Base-by-base conservation (phyloP, 495 filamentous ascomycete species). In the Penicillium taxi region DNA sequence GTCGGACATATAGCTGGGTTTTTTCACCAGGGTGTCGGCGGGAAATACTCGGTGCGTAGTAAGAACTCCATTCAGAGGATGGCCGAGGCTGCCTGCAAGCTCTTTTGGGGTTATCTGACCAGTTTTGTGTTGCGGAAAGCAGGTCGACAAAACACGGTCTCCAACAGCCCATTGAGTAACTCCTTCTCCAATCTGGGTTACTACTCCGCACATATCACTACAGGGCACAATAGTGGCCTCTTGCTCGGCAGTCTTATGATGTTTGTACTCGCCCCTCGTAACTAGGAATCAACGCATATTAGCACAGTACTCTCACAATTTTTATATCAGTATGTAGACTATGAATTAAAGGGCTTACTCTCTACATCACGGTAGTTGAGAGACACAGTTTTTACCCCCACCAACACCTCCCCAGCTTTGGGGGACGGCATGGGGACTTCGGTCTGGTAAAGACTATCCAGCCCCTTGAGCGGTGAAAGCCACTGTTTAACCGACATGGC, bases 131-230 rank as follows among this genome's bases (percentile, higher is more conserved):
- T 64, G 71, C 47, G 86, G 82, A 52, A 85, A 79, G 70, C 88
- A 89, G 9, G 86, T 77, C 0, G 82, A 85, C 12, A 77, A 50
- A 11, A 91, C 84, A 25, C 75, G 75, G 58, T 86, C 81, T 23
- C 86, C 86, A 20, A 65, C 63, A 42, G 73, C 61, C 70, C 79
- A 84, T 21, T 68, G 65, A 0, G 64, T 70, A 6, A 90, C 84
- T 21, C 67, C 70, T 6, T 70, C 48, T 18, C 86, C 86, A 15
- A 82, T 67, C 11, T 72, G 69, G 9, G 79, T 59, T 33, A 94
- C 71, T 21, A 73, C 73, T 18, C 86, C 85, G 16, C 84, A 77
- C 54, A 83, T 85, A 50, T 90, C 85, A 2, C 83, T 88, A 35
- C 59, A 75, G 3, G 82, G 74, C 4, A 89, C 75, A 14, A 88